Evolutionary conservation across 2,329 filamentous ascomycete genomes (phyloP), one percentile per base, ranked within the genome.

Genomic region (Taxawa tesnikishii): DNA sequence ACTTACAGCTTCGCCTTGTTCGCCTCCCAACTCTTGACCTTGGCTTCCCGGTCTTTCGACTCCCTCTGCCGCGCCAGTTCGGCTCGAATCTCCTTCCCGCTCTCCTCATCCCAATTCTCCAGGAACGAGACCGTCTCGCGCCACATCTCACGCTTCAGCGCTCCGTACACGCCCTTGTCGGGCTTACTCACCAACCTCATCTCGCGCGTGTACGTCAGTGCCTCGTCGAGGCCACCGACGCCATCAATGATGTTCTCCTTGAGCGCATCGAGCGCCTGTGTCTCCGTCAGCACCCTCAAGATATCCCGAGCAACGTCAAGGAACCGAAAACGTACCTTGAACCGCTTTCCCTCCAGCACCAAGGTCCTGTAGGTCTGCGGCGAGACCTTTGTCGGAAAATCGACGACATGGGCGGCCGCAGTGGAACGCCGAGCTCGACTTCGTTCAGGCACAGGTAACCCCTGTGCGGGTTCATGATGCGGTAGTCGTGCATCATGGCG

Each of bases 361-460:
- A 88, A 58, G 26, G 62, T 60, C 21, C 79, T 67, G 50, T 77
- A 80, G 0, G 67, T 64, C 2, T 49, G 37, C 1, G 65, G 54
- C 0, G 45, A 3, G 78, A 53, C 56, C 88, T 90, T 44, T 76
- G 60, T 10, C 80, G 67, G 61, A 90, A 88, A 41, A 90, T 71
- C 29, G 66, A 63, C 33, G 70, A 70, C 80, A 92, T 85, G 37
- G 80, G 67, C 3, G 81, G 68, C 42, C 75, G 70, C 21, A 90
- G 68, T n/a, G 78, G 72, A 2, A 78, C 77, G 31, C 83, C 82
- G 39, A 90, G 79, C 43, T 85, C 75, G 10, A 90, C 65, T 59
- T 90, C 83, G 55, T 88, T 88, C 43, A 90, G 60, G 56, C 83
- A 88, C 24, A 82, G 54, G 56, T 74, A 87, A n/a, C 83, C 83